Evolutionary conservation across 2,329 filamentous ascomycete species (phyloP), one percentile per base, ranked within the genome.

Genomic region (Onygenales sp.): DNA sequence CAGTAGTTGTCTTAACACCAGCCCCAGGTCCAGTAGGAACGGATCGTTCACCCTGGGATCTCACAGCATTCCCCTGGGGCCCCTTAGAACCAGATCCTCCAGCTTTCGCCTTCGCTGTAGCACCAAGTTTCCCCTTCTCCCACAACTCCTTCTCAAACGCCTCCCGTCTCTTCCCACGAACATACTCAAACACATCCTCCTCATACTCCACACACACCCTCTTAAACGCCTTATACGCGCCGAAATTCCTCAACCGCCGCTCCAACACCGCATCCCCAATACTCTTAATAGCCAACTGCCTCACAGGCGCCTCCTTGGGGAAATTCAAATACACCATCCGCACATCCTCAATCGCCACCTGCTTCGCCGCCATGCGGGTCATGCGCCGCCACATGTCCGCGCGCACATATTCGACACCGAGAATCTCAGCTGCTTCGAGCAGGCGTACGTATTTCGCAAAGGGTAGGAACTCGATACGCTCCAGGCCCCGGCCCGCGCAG

Each of bases 201-300:
- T 57, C 56, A 33, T 59, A 57, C 40, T 56, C 52, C 17, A 37
- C 33, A 31, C 55, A 57, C 14, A 56, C 46, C 7, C 51, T 17
- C 14, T 52, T 49, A 34, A 59, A 56, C 34, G 51, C 53, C 54
- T 56, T 54, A 48, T 59, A 57, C 27, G 49, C 14, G n/a, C 39
- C 49, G 51, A 56, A 59, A 17, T 49, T 51, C 17, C 51, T 51
- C 36, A 59, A 39, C 10, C 57, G 51, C 31, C 57, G 55, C 34
- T 56, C 55, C 14, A 51, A 56, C 4, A 58, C 21, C 6, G 57
- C 57, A 37, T 57, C 53, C 11, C 57, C 57, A 32, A 58, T 58
- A n/a, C 57, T 58, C 34, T 53, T 48, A 10, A 58, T 57, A 33
- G 57, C 55, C 9, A 56, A 42, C 42, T 55, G 52, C n/a, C 57